Percentiles rank a stretch among this genome's conserved stretches.
Conservation (phyloP, 164 flowering plant genomes). For the Aristolochia contorta region DNA sequence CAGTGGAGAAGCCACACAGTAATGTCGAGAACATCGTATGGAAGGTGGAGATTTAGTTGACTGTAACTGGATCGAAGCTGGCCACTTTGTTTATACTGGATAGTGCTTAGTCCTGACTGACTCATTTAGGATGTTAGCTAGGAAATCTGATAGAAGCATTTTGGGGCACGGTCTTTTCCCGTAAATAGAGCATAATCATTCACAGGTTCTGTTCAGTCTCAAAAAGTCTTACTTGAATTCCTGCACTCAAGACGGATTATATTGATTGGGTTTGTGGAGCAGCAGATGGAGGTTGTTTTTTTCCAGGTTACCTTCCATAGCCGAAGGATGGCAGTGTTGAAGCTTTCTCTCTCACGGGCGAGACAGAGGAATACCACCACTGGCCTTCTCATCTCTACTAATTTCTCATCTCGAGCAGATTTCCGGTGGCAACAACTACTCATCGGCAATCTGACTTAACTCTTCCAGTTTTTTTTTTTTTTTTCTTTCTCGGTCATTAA, state of each 20-base stretch:
- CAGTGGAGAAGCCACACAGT: slow-evolving; percentile 7
- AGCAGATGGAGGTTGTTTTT: slow-evolving; percentile 6
- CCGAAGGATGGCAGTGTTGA: slow-evolving; percentile 4
- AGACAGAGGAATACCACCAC: slow-evolving; percentile 1
- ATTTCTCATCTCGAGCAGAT: neutral
- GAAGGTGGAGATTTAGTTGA: slow-evolving; percentile 11
- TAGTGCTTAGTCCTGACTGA: slow-evolving; percentile 2
- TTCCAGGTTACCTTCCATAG: slow-evolving; percentile 6
- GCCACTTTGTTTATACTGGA: slow-evolving; percentile 7
- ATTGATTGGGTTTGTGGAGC: neutral
- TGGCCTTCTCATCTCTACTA: slow-evolving; percentile 7
- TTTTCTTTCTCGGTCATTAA: neutral
- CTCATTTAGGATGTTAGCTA: slow-evolving; percentile 3
- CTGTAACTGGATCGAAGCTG: neutral
- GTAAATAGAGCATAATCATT: neutral
- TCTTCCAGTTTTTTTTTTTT: neutral
- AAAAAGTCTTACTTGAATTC: neutral
- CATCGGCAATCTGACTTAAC: too few species aligned
- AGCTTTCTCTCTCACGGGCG: neutral
- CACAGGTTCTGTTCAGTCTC: slow-evolving; percentile 8
- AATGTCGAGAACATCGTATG: slow-evolving; percentile 9
- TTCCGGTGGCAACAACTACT: neutral
- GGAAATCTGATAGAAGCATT: slow-evolving; percentile 8
- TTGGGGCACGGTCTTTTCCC: neutral
- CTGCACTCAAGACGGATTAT: slow-evolving; percentile 1